Evolutionary conservation across 352 stramenopile species (phyloP).

Genomic region (Globisporangium solare): DNA sequence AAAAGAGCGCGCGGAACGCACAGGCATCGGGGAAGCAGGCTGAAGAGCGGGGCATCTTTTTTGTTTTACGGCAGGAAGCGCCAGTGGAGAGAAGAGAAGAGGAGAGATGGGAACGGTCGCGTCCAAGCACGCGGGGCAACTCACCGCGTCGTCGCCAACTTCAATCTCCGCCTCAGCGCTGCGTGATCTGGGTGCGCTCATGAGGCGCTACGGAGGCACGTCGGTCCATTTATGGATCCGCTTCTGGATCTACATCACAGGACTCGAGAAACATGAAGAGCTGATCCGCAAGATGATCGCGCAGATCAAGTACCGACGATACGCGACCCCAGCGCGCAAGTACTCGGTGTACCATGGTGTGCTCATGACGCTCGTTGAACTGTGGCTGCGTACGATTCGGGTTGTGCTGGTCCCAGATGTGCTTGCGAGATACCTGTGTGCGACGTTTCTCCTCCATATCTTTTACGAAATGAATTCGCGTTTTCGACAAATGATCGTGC

Average conservation of each 20-base stretch:
- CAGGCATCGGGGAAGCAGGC: not conserved
- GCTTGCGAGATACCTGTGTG: conserved; percentile 70
- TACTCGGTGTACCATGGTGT: conserved; percentile 43
- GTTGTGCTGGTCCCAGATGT: conserved; percentile 74
- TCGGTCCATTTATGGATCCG: conserved; percentile 54
- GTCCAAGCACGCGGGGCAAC: conserved; percentile 3
- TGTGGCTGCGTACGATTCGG: conserved; percentile 68
- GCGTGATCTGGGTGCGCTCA: conserved; percentile 15
- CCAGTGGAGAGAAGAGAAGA: not conserved
- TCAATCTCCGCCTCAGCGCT: not conserved
- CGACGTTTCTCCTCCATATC: conserved; percentile 72
- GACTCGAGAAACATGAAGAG: conserved; percentile 57
- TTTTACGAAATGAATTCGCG: conserved; percentile 69
- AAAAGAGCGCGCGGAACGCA: not conserved
- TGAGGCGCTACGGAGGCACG: conserved; percentile 20
- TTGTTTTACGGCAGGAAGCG: not conserved
- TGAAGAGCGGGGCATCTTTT: not conserved
- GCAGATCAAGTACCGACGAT: conserved; percentile 52
- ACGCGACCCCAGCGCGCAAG: conserved; percentile 20
- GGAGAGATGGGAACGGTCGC: conserved; percentile 7
- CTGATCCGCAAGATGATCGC: conserved; percentile 36
- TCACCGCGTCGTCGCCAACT: not conserved
- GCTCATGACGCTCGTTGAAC: conserved; percentile 57
- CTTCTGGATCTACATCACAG: conserved; percentile 78
- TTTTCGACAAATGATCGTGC: conserved; percentile 20